Percentiles rank a stretch among this genome's conserved stretches.
phyloP scores from a whole-genome alignment of 176 grass and related monocot genomes.

The Zea luxurians region DNA sequence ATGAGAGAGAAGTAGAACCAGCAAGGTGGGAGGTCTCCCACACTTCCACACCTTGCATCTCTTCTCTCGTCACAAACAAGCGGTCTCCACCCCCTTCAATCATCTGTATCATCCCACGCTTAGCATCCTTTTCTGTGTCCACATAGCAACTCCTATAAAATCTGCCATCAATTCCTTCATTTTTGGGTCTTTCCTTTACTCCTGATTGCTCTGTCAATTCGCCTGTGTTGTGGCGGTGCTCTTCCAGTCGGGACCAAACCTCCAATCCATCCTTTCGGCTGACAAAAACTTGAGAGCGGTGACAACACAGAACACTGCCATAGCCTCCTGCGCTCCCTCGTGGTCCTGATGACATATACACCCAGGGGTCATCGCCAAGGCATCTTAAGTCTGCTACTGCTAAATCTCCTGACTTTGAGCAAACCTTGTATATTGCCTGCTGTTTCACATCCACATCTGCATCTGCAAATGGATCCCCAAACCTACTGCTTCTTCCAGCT shows the following conservation, averaged over 20 bases:
- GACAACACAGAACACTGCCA: conserved; percentile 69
- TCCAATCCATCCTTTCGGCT: conserved; percentile 72
- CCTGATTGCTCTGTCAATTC: conserved; percentile 22
- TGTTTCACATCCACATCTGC: conserved; percentile 63
- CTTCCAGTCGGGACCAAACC: conserved; percentile 74
- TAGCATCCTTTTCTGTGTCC: conserved; percentile 64
- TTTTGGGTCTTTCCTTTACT: conserved; percentile 18
- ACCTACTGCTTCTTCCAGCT: conserved; percentile 60
- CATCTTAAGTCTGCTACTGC: conserved; percentile 71
- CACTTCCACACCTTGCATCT: conserved; percentile 64
- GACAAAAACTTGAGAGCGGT: conserved; percentile 75
- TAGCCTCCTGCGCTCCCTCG: conserved; percentile 62
- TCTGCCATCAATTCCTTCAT: conserved; percentile 29
- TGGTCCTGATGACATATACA: conserved; percentile 59
- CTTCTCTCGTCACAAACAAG: conserved; percentile 72
- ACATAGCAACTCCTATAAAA: conserved; percentile 60
- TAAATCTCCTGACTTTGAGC: conserved; percentile 84
- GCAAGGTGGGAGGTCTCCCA: conserved; percentile 71
- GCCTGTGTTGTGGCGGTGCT: not conserved
- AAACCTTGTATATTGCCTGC: conserved; percentile 71
- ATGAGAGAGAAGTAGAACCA: conserved; percentile 47
- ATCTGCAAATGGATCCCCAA: conserved; percentile 82
- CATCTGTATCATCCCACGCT: conserved; percentile 56
- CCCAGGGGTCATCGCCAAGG: conserved; percentile 77
- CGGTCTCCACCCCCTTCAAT: conserved; percentile 82